Evolutionary conservation across 768 basidiomycete species (phyloP), one percentile per base, ranked within the genome.

Genomic region (Pilatotrama ljubarskyi): DNA sequence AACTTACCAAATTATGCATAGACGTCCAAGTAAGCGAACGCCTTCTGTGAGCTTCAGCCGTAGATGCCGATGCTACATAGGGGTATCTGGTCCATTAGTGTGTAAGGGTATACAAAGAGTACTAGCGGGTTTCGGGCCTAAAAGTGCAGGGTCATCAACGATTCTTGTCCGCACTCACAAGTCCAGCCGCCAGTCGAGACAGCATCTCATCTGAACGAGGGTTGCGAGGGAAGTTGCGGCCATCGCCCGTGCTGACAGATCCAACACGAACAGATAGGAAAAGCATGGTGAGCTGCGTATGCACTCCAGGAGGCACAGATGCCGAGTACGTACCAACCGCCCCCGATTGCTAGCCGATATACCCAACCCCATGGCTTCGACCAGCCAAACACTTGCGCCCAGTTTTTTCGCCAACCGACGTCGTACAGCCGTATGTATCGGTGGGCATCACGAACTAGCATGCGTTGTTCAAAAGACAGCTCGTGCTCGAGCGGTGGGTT

Each of bases 401-500:
- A 86, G 63, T 94, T 94, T 62, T 73, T 78, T 47, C 79, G 76
- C 83, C 84, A 88, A 11, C 92, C 91, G 5, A 94, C 63, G 67
- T 93, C 84, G 66, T 93, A 94, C 20, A 89, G 46, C 13, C 79
- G 80, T 26, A 92, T 79, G 32, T 77, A 69, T 2, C 79, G 72
- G 61, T 90, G 87, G 13, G 87, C 88, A 24, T 82, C 78, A 61
- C 78, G 82, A 0, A 93, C 86, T 1, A 87, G 76, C 43, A 78
- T 73, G 37, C 91, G 81, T 70, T 94, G 91, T 3, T 70, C 65
- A 58, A 77, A 82, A 0, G 84, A 84, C 2, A 94, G 76, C 59
- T 91, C 87, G 56, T 87, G 82, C 69, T 93, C 90, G 25, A 84
- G 70, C 11, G 88, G 89, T 14, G 88, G 88, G 62, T 87, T 77